Base-by-base conservation (phyloP, 192 early-diverging fungal species). In the Gigaspora rosea region DNA sequence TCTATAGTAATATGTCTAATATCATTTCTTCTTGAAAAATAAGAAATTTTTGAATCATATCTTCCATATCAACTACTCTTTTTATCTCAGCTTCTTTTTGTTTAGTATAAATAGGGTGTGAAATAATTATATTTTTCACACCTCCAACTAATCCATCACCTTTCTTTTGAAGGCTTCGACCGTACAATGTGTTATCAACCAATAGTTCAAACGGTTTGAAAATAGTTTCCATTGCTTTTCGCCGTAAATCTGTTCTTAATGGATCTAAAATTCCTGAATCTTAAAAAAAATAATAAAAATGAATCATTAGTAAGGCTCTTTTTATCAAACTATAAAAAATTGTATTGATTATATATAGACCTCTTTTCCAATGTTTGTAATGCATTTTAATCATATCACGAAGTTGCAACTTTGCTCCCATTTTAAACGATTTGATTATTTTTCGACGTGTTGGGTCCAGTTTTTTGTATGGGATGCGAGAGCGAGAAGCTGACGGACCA, bases 261-360 rank as follows among this genome's bases (percentile, higher is more conserved):
- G 54, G 71, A 46, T 73, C 71, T n/a, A 73, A 73, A 73, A 73
- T 33, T 32, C 71, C 71, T 46, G 71, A 52, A 58, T 58, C 71
- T 73, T 73, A 51, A 73, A 58, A 73, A 73, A 52, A 2, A 64
- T 13, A 2, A 64, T 13, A 18, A 52, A 15, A 32, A 32, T n/a
- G n/a, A 73, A 54, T 73, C 33, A 27, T 27, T 27, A 27, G 27
- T 57, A 73, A 71, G 1, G 10, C 51, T 32, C 22, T 73, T 73
- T 32, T 73, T 18, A 18, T 12, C 15, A 73, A 58, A 13, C 32
- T 36, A 27, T 49, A 58, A 20, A 69, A 18, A 69, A 51, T n/a
- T 11, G 27, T 27, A 27, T 27, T 27, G 27, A 27, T 27, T 27
- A 27, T 57, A 12, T 22, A 73, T 54, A 32, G 18, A 73, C 71